These are phyloP conservation scores for Logfia minima DNA, from an alignment of 129 eudicot genomes.

Conservation along the genomic window DNA sequence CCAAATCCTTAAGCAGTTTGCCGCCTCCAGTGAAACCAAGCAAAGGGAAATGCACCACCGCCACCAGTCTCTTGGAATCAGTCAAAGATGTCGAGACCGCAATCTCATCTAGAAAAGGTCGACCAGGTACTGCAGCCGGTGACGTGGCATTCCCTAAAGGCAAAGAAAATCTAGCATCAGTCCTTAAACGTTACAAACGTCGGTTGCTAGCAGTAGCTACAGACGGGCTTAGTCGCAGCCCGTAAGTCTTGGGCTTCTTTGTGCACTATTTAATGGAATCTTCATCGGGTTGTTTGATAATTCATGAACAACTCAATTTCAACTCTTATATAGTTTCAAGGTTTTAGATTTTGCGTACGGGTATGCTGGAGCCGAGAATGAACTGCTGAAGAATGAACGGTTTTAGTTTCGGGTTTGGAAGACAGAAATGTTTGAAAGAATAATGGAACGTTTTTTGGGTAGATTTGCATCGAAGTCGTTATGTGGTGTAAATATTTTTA, in stretches of 20 bases:
- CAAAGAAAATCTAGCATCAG: slow-evolving; percentile 86
- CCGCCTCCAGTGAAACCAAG: slow-evolving; percentile 63
- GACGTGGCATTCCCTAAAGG: slow-evolving; percentile 95
- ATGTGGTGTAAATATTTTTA: slow-evolving; percentile 43
- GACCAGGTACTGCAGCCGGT: slow-evolving; percentile 95
- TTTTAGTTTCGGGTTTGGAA: background rate
- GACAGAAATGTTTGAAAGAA: slow-evolving; percentile 23
- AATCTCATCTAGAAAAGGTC: slow-evolving; percentile 77
- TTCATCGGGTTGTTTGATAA: slow-evolving; percentile 18
- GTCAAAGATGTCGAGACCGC: slow-evolving; percentile 89
- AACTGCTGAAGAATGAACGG: slow-evolving; percentile 8
- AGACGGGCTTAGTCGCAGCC: slow-evolving; percentile 45
- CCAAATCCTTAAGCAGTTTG: slow-evolving; percentile 47
- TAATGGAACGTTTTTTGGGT: slow-evolving; percentile 33
- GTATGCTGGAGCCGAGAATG: background rate
- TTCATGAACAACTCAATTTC: slow-evolving; percentile 24
- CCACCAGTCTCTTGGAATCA: slow-evolving; percentile 61
- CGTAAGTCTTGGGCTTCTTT: slow-evolving; percentile 37
- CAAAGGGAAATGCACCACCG: slow-evolving; percentile 70
- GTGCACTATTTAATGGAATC: slow-evolving; percentile 23
- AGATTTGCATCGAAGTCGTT: slow-evolving; percentile 34
- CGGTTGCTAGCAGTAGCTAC: slow-evolving; percentile 59
- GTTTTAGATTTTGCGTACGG: slow-evolving; percentile 28
- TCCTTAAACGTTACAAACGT: slow-evolving; percentile 86
- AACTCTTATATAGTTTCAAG: slow-evolving; percentile 20